These are phyloP conservation scores for Holtermanniella nyarrowii DNA, from an alignment of 768 basidiomycete species.

Conservation along the genomic window DNA sequence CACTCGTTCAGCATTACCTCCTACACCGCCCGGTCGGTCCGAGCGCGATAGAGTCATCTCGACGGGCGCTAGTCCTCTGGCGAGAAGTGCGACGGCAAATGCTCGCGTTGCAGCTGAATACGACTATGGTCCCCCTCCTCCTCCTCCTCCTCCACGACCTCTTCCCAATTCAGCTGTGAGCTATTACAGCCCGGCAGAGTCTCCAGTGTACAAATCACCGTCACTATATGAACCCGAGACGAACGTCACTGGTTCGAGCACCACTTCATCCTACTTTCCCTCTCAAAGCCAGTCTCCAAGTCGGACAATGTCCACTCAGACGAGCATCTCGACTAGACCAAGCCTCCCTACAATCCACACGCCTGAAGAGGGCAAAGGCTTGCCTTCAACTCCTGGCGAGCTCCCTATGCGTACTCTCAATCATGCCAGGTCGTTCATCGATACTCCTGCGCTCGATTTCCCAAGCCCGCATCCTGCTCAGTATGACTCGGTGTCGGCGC, in stretches of 20 bases:
- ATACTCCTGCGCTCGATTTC: neutral
- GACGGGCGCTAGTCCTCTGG: neutral
- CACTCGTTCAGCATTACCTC: no score
- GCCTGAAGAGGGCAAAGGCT: neutral
- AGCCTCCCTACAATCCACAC: neutral
- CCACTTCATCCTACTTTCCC: neutral
- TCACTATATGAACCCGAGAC: neutral
- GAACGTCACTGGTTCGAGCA: neutral
- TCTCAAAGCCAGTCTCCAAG: neutral
- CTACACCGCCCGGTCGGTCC: no score
- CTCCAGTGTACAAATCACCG: neutral
- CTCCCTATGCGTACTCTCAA: slow-evolving; percentile 1
- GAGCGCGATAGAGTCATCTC: neutral
- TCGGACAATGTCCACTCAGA: neutral
- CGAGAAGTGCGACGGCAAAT: neutral
- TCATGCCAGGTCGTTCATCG: slow-evolving; percentile 1
- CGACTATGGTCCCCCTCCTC: slow-evolving; percentile 11
- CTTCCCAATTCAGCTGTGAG: slow-evolving; percentile 5
- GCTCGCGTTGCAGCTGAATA: neutral
- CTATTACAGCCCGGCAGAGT: neutral
- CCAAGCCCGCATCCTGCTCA: slow-evolving; percentile 6
- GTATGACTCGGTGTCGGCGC: neutral
- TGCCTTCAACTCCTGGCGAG: slow-evolving; percentile 3
- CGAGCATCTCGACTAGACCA: neutral
- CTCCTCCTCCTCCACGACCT: slow-evolving; percentile 20